A percentile compares a stretch with the other conserved stretches of the same genome.
Evolutionary conservation across 2,329 filamentous ascomycete species (phyloP).

Genomic region (Penicillium sp.): DNA sequence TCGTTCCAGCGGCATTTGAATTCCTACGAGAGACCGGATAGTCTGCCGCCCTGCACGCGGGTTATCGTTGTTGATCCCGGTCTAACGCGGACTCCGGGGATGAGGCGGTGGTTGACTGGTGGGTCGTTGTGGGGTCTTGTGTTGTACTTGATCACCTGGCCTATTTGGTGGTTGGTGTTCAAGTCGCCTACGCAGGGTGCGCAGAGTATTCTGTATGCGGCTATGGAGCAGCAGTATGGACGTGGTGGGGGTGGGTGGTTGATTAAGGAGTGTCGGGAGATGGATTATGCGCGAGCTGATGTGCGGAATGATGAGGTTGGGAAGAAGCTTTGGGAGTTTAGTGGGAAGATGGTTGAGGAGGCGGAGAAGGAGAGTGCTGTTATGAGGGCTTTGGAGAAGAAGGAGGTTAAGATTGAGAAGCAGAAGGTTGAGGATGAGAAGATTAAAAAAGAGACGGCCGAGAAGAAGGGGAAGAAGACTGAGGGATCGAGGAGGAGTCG

Average conservation of each 20-base stretch:
- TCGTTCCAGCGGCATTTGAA: conserved; percentile 92
- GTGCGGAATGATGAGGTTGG: conserved; percentile 74
- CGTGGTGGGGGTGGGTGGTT: conserved; percentile 65
- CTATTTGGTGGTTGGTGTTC: conserved; percentile 79
- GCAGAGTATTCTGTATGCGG: conserved; percentile 80
- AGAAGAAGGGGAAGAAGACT: conserved; percentile 32
- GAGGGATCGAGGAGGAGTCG: conserved; percentile 43
- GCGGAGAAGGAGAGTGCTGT: conserved; percentile 76
- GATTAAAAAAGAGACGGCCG: conserved; percentile 49
- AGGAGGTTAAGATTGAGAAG: conserved; percentile 38
- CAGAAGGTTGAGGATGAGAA: conserved; percentile 69
- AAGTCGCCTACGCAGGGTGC: conserved; percentile 82
- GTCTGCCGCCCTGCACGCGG: conserved; percentile 74
- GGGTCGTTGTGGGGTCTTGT: conserved; percentile 78
- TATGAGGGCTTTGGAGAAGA: conserved; percentile 59
- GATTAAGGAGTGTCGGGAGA: conserved; percentile 83
- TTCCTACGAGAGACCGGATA: conserved; percentile 78
- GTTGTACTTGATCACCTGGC: conserved; percentile 74
- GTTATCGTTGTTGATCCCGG: conserved; percentile 89
- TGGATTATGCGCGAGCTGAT: conserved; percentile 69
- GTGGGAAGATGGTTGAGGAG: conserved; percentile 76
- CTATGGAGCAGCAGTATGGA: conserved; percentile 73
- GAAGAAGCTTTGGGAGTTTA: conserved; percentile 86
- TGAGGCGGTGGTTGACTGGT: conserved; percentile 78
- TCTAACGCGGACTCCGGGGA: conserved; percentile 78